phyloP scores from a whole-genome alignment of 108 stramenopile genomes.

The Pseudonitzschia multiseries region DNA sequence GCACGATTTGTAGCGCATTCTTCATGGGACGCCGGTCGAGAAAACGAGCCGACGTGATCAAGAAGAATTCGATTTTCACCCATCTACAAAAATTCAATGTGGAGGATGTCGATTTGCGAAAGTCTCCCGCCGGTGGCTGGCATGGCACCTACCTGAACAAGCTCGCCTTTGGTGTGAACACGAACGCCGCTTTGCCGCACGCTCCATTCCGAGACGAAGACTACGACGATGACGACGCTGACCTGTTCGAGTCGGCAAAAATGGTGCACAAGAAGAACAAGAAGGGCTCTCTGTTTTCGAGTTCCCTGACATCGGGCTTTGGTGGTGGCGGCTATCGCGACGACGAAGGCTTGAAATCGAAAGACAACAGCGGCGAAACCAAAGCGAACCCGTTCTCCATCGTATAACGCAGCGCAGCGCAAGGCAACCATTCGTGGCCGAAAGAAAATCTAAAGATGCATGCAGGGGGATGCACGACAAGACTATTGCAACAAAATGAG shows the following conservation, averaged over 20 bases:
- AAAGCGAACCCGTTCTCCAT: background rate
- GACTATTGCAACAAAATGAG: no score
- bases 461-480: no score
- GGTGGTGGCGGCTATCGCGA: constrained; percentile 1
- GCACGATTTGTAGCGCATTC: background rate
- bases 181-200: background rate
- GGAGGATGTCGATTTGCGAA: constrained; percentile 25
- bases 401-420: no score
- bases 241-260: constrained; percentile 7
- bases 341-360: background rate
- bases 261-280: background rate
- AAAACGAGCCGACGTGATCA: background rate
- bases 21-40: background rate
- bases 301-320: background rate
- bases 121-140: constrained; percentile 25
- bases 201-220: background rate
- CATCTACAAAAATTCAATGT: constrained; percentile 17
- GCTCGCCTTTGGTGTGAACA: constrained; percentile 18
- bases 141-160: constrained; percentile 27
- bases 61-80: constrained; percentile 17
- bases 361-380: background rate
- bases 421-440: no score
- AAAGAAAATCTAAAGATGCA: no score
- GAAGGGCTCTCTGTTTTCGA: background rate
- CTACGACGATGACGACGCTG: background rate